Evolutionary conservation across 2,329 filamentous ascomycete genomes (phyloP), one percentile per base, ranked within the genome.

Genomic region (Fusarium sp.): DNA sequence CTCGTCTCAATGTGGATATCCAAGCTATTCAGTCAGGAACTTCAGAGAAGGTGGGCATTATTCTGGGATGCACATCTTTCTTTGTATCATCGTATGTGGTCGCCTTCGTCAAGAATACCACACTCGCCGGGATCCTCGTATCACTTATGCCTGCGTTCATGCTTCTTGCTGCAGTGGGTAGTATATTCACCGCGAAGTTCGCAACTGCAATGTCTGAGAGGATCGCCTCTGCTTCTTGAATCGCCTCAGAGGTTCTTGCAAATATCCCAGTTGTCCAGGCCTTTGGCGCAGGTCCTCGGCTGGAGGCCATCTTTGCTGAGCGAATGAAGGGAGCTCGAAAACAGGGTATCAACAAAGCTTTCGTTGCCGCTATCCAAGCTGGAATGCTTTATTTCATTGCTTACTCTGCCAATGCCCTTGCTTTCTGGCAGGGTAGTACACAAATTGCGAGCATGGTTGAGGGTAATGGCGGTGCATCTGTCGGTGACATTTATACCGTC

Each of bases 1-100:
- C 89, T 13, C 85, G 91, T 22, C 85, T 93, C 46, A 90, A 90
- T 75, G 85, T 85, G 59, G 91, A 93, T 74, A 90, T 93, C 38
- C 87, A 90, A 65, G 87, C 88, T 2, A 89, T 93, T 56, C 91
- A 91, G 75, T 86, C 87, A 0, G 91, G 91, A 18, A 92, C 91
- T 0, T 90, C 89, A 3, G 91, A 93, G 79, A 93, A 93, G 78
- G 90, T 92, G 20, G 91, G 91, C 56, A 87, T 92, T 38, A 86
- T 88, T 71, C 83, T 93, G 8, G 85, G 87, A 29, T 90, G 86
- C 55, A 79, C 88, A 14, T 89, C 89, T 4, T 93, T 92, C 79
- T 93, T 93, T 76, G 77, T 92, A 58, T 89, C 91, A 0, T 88
- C 90, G 6, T 93, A 91, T 68, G 83, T 90, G 8, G 87, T 93